Conservation (phyloP, 1,284 basidiomycete genomes). For the Pyrrhoderma noxium region DNA sequence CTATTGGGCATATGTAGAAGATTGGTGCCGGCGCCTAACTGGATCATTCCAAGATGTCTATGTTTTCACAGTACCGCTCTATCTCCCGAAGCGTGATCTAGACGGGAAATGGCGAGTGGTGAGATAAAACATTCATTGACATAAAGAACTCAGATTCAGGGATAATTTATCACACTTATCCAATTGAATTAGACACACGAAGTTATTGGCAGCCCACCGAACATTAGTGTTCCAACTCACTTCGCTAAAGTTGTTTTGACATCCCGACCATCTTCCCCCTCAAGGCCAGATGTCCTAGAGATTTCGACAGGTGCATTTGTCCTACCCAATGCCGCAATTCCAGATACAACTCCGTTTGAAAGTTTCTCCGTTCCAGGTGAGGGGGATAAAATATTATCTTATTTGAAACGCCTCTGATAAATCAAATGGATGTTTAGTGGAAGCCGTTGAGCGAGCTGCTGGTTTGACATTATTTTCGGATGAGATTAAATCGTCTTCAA, state of each 20-base stretch:
- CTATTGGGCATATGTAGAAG: constrained; percentile 96
- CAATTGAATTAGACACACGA: constrained; percentile 62
- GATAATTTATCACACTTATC: neutral
- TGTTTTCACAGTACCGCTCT: constrained; percentile 97
- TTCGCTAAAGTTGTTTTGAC: constrained; percentile 95
- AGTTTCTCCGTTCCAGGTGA: constrained; percentile 76
- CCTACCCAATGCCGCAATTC: constrained; percentile 84
- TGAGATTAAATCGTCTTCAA: constrained; percentile 71
- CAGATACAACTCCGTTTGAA: constrained; percentile 74
- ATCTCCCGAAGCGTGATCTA: constrained; percentile 76
- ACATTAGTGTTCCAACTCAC: constrained; percentile 91
- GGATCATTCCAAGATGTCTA: constrained; percentile 87
- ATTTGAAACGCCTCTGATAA: too few species aligned
- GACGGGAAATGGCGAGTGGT: constrained; percentile 96
- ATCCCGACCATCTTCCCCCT: constrained; percentile 65
- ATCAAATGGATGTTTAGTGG: constrained; percentile 43
- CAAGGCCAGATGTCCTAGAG: constrained; percentile 64
- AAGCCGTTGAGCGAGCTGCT: constrained; percentile 86
- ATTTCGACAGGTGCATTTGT: constrained; percentile 90
- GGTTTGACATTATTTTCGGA: constrained; percentile 88
- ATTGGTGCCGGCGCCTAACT: constrained; percentile 91
- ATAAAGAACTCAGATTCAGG: neutral
- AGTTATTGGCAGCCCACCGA: constrained; percentile 90
- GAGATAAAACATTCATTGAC: constrained; percentile 30
- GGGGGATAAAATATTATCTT: constrained; percentile 20